These are phyloP conservation scores for Pseudisothecium myosuroides DNA, from an alignment of 225 moss, liverwort and hornwort genomes.

Conservation along the genomic window DNA sequence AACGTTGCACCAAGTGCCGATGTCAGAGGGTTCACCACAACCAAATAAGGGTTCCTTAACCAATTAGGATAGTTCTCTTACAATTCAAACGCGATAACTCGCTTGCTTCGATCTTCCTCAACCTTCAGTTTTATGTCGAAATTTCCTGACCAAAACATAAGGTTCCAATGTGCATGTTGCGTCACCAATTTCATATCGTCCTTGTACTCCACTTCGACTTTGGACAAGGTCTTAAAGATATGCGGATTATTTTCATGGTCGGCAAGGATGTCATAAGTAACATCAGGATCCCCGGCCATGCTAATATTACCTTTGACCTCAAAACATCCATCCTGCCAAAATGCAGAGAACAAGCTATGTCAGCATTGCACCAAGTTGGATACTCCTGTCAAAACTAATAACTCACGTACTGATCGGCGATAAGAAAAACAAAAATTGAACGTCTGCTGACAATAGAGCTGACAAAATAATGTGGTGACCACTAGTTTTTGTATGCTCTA, in stretches of 20 bases:
- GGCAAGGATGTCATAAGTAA: slow-evolving; percentile 55
- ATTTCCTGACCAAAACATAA: slow-evolving; percentile 70
- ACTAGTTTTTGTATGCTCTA: background rate
- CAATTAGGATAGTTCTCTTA: slow-evolving; percentile 6
- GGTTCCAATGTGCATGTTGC: slow-evolving; percentile 72
- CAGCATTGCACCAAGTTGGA: background rate
- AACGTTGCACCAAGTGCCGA: background rate
- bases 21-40: background rate
- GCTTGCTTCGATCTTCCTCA: slow-evolving; percentile 49
- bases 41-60: background rate
- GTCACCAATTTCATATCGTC: slow-evolving; percentile 61
- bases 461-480: background rate
- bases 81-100: slow-evolving; percentile 54
- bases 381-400: background rate
- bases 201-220: slow-evolving; percentile 62
- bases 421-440: background rate
- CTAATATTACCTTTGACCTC: slow-evolving; percentile 37
- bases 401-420: background rate
- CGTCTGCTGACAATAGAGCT: background rate
- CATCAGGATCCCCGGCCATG: slow-evolving; percentile 51
- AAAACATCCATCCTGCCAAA: slow-evolving; percentile 30
- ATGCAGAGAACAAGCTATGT: background rate
- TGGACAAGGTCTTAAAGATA: slow-evolving; percentile 63
- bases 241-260: slow-evolving; percentile 64
- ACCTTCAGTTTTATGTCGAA: slow-evolving; percentile 69